Conservation (phyloP, 441 rosid species). For the Cnidoscolus chayamansa region DNA sequence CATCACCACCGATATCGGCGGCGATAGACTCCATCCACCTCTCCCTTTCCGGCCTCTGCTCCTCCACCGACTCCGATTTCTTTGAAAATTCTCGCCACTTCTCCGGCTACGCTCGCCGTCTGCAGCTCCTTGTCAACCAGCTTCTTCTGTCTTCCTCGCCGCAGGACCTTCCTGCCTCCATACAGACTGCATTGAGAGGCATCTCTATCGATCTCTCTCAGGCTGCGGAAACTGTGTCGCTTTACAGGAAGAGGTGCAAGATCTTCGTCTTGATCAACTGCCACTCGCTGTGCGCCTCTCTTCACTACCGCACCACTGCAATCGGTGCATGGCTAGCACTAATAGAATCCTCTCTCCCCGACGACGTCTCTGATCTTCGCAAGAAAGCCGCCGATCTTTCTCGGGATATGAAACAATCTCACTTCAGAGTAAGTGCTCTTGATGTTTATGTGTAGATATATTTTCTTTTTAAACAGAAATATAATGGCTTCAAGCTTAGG, state of each 20-base stretch:
- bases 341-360: neutral
- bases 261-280: neutral
- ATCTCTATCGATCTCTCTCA: neutral
- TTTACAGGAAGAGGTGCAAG: slow-evolving; percentile 1
- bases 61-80: neutral
- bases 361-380: neutral
- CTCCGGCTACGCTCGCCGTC: neutral
- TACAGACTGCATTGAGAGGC: neutral
- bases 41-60: neutral
- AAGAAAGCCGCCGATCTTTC: neutral
- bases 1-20: neutral
- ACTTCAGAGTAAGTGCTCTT: neutral
- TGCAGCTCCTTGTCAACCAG: neutral
- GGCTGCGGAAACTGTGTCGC: neutral
- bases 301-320: neutral
- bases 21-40: neutral
- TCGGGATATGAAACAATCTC: neutral
- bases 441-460: too few relatives aligned
- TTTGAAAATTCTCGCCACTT: neutral
- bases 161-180: neutral
- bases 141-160: neutral
- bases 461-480: too few relatives aligned
- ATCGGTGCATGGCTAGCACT: neutral
- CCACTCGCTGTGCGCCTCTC: neutral
- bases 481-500: neutral